Evolutionary conservation across 495 filamentous ascomycete genomes (phyloP).

Genomic region (Daldinia concentrica): DNA sequence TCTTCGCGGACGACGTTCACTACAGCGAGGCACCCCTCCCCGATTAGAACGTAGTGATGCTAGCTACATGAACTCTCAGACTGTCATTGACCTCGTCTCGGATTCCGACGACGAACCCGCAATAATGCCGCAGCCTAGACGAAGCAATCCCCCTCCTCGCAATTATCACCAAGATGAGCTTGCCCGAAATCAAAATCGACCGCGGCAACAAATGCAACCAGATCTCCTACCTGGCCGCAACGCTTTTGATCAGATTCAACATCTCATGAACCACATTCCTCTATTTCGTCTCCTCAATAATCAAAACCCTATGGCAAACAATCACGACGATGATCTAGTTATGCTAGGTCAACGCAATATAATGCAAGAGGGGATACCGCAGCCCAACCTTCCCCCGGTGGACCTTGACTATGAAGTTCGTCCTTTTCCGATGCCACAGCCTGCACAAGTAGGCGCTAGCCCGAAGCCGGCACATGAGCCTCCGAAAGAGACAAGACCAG

Average conservation of each 20-base stretch:
- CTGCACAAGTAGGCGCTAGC: constrained; percentile 12
- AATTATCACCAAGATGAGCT: background rate
- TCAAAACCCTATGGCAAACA: constrained; percentile 2
- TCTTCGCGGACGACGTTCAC: constrained; percentile 46
- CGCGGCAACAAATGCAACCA: background rate
- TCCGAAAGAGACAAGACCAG: constrained; percentile 47
- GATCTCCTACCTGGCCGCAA: background rate
- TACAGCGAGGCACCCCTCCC: constrained; percentile 47
- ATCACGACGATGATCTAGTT: constrained; percentile 50
- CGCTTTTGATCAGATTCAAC: constrained; percentile 10
- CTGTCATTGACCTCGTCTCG: constrained; percentile 46
- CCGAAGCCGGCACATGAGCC: constrained; percentile 48
- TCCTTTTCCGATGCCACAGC: constrained; percentile 23
- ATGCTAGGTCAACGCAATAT: constrained; percentile 44
- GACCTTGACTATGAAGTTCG: constrained; percentile 37
- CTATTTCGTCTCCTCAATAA: constrained; percentile 24
- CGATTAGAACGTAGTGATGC: constrained; percentile 54
- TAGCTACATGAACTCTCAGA: constrained; percentile 46
- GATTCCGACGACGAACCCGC: constrained; percentile 43
- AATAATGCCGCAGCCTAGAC: constrained; percentile 6
- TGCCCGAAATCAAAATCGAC: background rate
- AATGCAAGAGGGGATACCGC: constrained; percentile 6
- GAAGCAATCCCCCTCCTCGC: constrained; percentile 6
- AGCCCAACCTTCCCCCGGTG: constrained; percentile 13
- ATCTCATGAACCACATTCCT: constrained; percentile 24